These are phyloP conservation scores for Neocallimastix lanati DNA, from an alignment of 192 early-diverging fungal species.

Conservation along the genomic window DNA sequence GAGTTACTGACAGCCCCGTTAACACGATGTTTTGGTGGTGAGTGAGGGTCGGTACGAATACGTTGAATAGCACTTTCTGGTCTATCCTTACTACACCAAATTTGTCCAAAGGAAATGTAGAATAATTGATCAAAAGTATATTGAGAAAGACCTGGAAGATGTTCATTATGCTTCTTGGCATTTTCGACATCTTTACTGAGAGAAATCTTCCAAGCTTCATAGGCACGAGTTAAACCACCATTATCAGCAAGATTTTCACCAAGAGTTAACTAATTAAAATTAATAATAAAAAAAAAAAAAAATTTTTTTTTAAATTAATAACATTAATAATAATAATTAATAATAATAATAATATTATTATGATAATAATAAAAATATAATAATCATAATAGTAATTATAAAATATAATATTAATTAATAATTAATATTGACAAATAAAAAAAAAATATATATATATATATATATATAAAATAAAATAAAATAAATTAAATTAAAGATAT, in stretches of 20 bases:
- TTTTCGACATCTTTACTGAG: not conserved
- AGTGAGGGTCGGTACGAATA: slow-evolving; percentile 45
- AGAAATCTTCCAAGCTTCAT: not conserved
- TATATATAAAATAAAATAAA: too few relatives aligned
- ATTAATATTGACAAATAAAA: too few relatives aligned
- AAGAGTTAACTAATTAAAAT: not conserved
- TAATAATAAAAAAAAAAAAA: too few relatives aligned
- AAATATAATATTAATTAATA: too few relatives aligned
- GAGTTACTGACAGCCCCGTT: slow-evolving; percentile 50
- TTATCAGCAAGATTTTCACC: not conserved
- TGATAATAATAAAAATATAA: too few relatives aligned
- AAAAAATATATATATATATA: too few relatives aligned
- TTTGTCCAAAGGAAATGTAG: slow-evolving; percentile 45
- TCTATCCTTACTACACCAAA: slow-evolving; percentile 32
- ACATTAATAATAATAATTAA: too few relatives aligned
- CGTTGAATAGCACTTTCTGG: slow-evolving; percentile 8
- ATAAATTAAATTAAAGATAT: too few relatives aligned
- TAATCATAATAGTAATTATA: too few relatives aligned
- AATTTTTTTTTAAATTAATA: too few relatives aligned
- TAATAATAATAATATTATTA: too few relatives aligned
- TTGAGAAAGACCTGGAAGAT: slow-evolving; percentile 26
- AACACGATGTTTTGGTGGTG: slow-evolving; percentile 44
- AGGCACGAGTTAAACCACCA: not conserved
- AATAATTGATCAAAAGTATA: slow-evolving; percentile 41
- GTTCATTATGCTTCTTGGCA: not conserved